Base-by-base conservation (phyloP, 208 protist species). In the Herpetomonas samuelpessoai region DNA sequence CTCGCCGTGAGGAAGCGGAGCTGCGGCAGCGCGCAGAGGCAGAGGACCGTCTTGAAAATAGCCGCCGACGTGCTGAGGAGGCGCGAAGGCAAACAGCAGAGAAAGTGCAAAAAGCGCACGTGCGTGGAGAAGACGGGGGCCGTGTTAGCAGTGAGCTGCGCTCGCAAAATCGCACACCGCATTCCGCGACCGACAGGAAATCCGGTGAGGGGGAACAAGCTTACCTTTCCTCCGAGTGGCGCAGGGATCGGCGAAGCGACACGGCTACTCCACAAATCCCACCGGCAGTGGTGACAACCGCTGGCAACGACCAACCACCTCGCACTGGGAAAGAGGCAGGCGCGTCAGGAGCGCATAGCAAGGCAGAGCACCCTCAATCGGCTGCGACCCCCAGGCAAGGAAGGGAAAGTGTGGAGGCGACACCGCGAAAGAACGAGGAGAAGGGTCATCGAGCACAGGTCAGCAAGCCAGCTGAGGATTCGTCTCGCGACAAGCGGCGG, bases 61-160 rank as follows among this genome's bases (percentile, higher is more conserved):
- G 76, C 16, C 57, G 74, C 24, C 84, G 88, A 2, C 74, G 88
- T 9, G 73, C 71, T 0, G 85, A 90, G 61, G 88, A 92, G 63
- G 81, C 74, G 16, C 74, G 76, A 1, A 67, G 75, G 39, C 84
- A 91, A 58, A 91, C 82, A 21, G 70, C 75, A 31, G 80, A 88
- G 57, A 73, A 74, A 38, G 88, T 75, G 0, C 71, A 87, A 52
- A 53, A 72, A 4, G 72, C 79, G 0, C 74, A 87, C 53, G 79
- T 81, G 6, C 84, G 68, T 9, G 81, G 91, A 4, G 88, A 95
- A 27, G 85, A 95, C 53, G 88, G 92, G 27, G 64, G 76, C 1
- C 72, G n/a, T n/a, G n/a, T 95, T 2, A 88, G 76, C 16, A 88
- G 90, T 48, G 83, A 88, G 47, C 66, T 89, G 29, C 72, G 76